Percentiles rank a stretch among this genome's conserved stretches.
Conservation (phyloP, 2,329 filamentous ascomycete species). For the Akanthomyces dipterigenus region DNA sequence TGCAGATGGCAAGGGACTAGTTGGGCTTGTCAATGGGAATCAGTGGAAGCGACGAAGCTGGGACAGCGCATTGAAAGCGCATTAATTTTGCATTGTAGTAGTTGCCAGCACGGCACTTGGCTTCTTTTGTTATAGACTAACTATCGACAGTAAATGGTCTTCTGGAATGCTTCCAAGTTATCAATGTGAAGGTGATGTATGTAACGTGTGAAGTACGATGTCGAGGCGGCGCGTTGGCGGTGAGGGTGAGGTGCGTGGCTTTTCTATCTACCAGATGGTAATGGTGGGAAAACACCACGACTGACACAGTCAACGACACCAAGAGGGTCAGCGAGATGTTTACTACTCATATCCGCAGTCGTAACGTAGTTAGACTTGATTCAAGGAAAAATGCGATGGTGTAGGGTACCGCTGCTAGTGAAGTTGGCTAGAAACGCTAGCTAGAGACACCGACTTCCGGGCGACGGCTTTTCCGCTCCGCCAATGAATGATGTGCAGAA, state of each 20-base stretch:
- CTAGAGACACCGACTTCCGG: neutral
- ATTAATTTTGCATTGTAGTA: slow-evolving; percentile 5
- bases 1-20: neutral
- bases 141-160: neutral
- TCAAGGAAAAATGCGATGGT: neutral
- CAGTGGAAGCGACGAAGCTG: neutral
- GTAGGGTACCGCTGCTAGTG: neutral
- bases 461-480: neutral
- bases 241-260: no score
- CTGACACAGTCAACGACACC: no score
- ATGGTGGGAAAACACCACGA: no score
- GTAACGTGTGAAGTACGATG: no score
- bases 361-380: no score
- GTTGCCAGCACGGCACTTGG: neutral
- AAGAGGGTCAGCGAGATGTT: no score
- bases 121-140: neutral
- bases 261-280: no score
- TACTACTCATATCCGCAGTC: no score
- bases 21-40: neutral
- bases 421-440: neutral
- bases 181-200: no score
- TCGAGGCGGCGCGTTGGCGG: no score
- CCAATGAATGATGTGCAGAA: neutral
- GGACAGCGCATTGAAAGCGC: neutral
- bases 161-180: neutral